A percentile compares a stretch with the other conserved stretches of the same genome.
These are phyloP conservation scores for Juncus inflexus DNA, from an alignment of 176 grass and related monocot genomes.

Conservation along the genomic window DNA sequence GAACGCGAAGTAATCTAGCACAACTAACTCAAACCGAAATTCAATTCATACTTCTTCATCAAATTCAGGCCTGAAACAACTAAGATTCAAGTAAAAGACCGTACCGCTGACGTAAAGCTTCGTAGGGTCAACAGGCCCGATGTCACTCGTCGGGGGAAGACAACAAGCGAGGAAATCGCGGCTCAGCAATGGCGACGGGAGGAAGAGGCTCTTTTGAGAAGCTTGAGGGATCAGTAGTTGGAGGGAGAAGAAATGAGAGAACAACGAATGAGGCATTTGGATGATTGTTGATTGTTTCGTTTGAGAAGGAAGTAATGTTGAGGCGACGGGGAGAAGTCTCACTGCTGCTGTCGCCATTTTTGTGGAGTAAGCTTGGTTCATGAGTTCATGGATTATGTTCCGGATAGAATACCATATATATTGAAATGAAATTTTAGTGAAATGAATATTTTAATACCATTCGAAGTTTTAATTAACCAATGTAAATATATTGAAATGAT, in stretches of 20 bases:
- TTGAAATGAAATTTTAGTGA: too few species aligned
- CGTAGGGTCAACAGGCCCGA: slow-evolving; percentile 26
- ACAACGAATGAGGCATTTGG: too few species aligned
- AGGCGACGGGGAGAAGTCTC: background rate
- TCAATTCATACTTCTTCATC: too few species aligned
- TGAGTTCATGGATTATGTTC: too few species aligned
- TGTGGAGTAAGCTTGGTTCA: background rate
- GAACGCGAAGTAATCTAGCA: too few species aligned
- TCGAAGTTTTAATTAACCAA: too few species aligned
- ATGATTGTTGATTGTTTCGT: background rate
- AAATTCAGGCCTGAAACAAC: too few species aligned
- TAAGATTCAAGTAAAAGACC: slow-evolving; percentile 8
- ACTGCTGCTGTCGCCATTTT: slow-evolving; percentile 1
- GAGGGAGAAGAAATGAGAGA: background rate
- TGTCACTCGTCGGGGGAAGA: slow-evolving; percentile 18
- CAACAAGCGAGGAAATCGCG: slow-evolving; percentile 11
- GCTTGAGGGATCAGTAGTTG: background rate
- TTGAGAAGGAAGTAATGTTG: background rate
- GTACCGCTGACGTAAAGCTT: slow-evolving; percentile 60
- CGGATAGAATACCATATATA: too few species aligned
- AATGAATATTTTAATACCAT: too few species aligned
- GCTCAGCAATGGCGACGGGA: background rate
- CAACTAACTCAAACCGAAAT: too few species aligned
- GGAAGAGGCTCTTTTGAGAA: background rate
- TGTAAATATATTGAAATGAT: too few species aligned